A percentile compares a stretch with the other conserved stretches of the same genome.
Evolutionary conservation across 129 eudicot genomes (phyloP).

Genomic region (sunflower (Helianthus annuus)): HanXRQr2.0-SUNRISE NC_035434.2:49497913-49498412

Average conservation of each 20-base stretch:
- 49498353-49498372: neutral
- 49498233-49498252: too few species aligned
- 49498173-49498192: slow-evolving; percentile 57
- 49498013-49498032: slow-evolving; percentile 78
- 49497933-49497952: neutral
- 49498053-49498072: slow-evolving; percentile 85
- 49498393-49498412: slow-evolving; percentile 85
- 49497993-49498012: slow-evolving; percentile 80
- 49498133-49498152: slow-evolving; percentile 61
- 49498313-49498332: too few species aligned
- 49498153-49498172: neutral
- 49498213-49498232: too few species aligned
- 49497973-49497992: slow-evolving; percentile 48
- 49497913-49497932: neutral
- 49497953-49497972: neutral
- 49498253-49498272: too few species aligned
- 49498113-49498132: slow-evolving; percentile 61
- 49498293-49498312: slow-evolving; percentile 31
- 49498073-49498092: slow-evolving; percentile 72
- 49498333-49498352: neutral
- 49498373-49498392: slow-evolving; percentile 3
- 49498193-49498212: too few species aligned
- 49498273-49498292: slow-evolving; percentile 62
- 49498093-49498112: slow-evolving; percentile 71
- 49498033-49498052: slow-evolving; percentile 65